Percentiles rank a stretch among this genome's conserved stretches.
Evolutionary conservation across 108 stramenopile genomes (phyloP).

Genomic region (Cylindrotheca closterium): DNA sequence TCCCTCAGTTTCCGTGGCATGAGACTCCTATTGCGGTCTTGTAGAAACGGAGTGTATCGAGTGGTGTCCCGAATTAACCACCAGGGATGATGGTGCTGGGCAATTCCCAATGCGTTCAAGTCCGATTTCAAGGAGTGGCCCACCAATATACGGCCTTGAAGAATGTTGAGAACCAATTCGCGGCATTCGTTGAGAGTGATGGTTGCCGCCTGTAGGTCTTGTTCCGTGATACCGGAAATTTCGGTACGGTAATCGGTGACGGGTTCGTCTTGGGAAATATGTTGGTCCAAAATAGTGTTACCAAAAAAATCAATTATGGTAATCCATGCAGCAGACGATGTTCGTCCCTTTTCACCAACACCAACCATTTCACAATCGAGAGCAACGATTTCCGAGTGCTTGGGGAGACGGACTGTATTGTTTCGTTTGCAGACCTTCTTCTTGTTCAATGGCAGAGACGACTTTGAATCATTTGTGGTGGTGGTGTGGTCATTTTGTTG

Average conservation of each 20-base stretch:
- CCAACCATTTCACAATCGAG: constrained; percentile 97
- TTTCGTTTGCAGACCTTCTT: no score
- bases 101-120: constrained; percentile 66
- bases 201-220: constrained; percentile 26
- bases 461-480: no score
- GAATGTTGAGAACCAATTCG: constrained; percentile 7
- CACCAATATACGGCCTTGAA: constrained; percentile 70
- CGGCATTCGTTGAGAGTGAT: constrained; percentile 25
- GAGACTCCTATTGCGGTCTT: constrained; percentile 35
- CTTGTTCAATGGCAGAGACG: no score
- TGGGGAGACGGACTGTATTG: background rate
- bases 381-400: constrained; percentile 29
- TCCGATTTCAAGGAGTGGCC: constrained; percentile 93
- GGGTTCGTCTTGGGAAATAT: constrained; percentile 56
- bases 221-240: constrained; percentile 69
- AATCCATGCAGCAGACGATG: constrained; percentile 34
- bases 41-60: constrained; percentile 85
- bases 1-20: constrained; percentile 73
- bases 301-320: constrained; percentile 75
- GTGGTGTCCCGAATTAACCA: constrained; percentile 82
- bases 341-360: constrained; percentile 35
- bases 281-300: constrained; percentile 60
- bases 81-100: constrained; percentile 86
- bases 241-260: constrained; percentile 89
- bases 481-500: no score